These are phyloP conservation scores for Colletotrichum sp. DNA, from an alignment of 2,329 filamentous ascomycete species.

Conservation along the genomic window DNA sequence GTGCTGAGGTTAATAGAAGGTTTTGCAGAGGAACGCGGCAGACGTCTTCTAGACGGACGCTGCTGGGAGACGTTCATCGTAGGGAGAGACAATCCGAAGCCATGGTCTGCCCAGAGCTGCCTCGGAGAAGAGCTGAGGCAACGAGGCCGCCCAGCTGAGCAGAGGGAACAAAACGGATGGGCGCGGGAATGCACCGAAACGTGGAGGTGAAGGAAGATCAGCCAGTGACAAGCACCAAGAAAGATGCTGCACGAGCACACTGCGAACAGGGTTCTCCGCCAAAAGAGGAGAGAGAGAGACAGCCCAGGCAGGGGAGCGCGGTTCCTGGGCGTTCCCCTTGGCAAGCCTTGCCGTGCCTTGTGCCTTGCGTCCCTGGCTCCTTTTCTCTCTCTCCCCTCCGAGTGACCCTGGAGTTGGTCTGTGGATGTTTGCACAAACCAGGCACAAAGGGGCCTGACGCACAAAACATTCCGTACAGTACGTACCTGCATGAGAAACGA, in stretches of 20 bases:
- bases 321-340: neutral
- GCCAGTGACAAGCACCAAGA: neutral
- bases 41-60: neutral
- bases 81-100: slow-evolving; percentile 2
- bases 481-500: neutral
- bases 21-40: slow-evolving; percentile 6
- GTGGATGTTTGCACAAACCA: neutral
- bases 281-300: slow-evolving; percentile 9
- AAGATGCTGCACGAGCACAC: neutral
- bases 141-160: neutral
- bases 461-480: neutral
- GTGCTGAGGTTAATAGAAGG: slow-evolving; percentile 1
- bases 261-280: slow-evolving; percentile 18
- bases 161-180: neutral
- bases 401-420: neutral
- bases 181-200: neutral
- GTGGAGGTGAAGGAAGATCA: slow-evolving; percentile 8
- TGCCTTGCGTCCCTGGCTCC: neutral
- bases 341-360: neutral
- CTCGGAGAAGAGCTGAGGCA: neutral
- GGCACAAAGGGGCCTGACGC: neutral
- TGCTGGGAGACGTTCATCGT: neutral
- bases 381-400: neutral
- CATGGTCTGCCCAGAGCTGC: neutral
- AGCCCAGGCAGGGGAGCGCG: neutral